Percentiles rank a stretch among this genome's conserved stretches.
Conservation (phyloP, 306 rosid genomes). For the Prunus persica region Prunus_persica_NCBIv2 NC_034009.1:35947501-35948000, state of each 20-base stretch:
- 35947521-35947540: too few species aligned
- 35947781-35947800: not conserved
- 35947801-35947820: not conserved
- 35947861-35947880: not conserved
- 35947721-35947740: not conserved
- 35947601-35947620: too few species aligned
- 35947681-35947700: not conserved
- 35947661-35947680: not conserved
- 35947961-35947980: slow-evolving; percentile 13
- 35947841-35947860: not conserved
- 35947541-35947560: too few species aligned
- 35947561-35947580: too few species aligned
- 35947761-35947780: not conserved
- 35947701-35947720: not conserved
- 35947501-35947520: too few species aligned
- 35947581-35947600: too few species aligned
- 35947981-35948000: slow-evolving; percentile 19
- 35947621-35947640: too few species aligned
- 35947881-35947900: not conserved
- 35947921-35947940: slow-evolving; percentile 27
- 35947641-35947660: not conserved
- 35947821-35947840: not conserved
- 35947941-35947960: slow-evolving; percentile 27
- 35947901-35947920: not conserved
- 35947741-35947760: not conserved